A percentile compares a stretch with the other conserved stretches of the same genome.
Conservation (phyloP, 2,329 filamentous ascomycete species). For the Cercospora zeina region DNA sequence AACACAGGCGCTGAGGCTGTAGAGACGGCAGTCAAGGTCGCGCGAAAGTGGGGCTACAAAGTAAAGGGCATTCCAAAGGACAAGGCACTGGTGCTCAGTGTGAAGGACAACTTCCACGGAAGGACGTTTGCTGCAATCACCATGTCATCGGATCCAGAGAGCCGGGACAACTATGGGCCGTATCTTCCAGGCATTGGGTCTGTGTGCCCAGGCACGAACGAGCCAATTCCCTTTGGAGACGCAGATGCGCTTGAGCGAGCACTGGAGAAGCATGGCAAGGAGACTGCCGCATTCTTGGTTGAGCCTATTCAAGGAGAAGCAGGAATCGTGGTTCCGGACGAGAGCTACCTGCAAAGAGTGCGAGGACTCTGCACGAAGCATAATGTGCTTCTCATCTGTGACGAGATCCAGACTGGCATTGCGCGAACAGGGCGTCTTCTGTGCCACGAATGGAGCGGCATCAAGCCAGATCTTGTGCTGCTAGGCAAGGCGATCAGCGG, state of each 20-base stretch:
- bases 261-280: conserved; percentile 75
- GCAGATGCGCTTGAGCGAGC: conserved; percentile 75
- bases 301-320: conserved; percentile 98
- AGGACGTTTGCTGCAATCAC: conserved; percentile 96
- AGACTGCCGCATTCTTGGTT: conserved; percentile 88
- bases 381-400: conserved; percentile 93
- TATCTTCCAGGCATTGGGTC: conserved; percentile 89
- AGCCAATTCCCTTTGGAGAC: conserved; percentile 82
- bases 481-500: conserved; percentile 97
- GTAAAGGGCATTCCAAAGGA: conserved; percentile 83
- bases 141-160: conserved; percentile 92
- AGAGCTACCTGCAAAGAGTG: conserved; percentile 79
- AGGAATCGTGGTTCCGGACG: conserved; percentile 90
- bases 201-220: conserved; percentile 70
- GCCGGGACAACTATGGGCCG: conserved; percentile 93
- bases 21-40: conserved; percentile 94
- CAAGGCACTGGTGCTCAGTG: conserved; percentile 81
- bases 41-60: conserved; percentile 97
- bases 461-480: conserved; percentile 92
- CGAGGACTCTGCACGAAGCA: conserved; percentile 88
- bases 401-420: conserved; percentile 98
- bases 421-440: conserved; percentile 92
- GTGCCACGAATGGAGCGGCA: conserved; percentile 89
- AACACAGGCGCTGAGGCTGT: conserved; percentile 96
- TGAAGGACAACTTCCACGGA: conserved; percentile 92